These are phyloP conservation scores for Przewalskia tangutica DNA, from an alignment of 257 asterid species.

Conservation along the genomic window DNA sequence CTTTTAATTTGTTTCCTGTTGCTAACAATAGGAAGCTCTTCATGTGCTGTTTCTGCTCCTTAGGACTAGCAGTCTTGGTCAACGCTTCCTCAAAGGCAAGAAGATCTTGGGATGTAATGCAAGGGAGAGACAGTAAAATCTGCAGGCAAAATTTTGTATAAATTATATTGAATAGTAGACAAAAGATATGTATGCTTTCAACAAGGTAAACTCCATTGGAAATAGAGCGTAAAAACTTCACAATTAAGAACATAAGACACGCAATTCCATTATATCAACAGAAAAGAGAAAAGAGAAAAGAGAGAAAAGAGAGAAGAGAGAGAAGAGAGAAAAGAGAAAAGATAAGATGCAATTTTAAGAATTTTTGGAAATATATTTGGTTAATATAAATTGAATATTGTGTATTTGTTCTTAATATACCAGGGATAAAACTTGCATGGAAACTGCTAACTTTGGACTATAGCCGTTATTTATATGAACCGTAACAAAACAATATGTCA, in stretches of 20 bases:
- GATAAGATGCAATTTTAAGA: neutral
- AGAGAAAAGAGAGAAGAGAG: too few species aligned
- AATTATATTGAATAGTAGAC: neutral
- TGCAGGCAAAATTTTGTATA: conserved; percentile 20
- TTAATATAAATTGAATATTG: neutral
- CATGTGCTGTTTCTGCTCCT: conserved; percentile 91
- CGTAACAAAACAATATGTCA: neutral
- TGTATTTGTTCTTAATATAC: neutral
- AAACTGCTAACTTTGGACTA: neutral
- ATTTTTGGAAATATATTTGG: neutral
- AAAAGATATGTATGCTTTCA: neutral
- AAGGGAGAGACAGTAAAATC: conserved; percentile 86
- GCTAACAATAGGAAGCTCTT: conserved; percentile 68
- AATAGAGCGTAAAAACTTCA: neutral
- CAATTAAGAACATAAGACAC: neutral
- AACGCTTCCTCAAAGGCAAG: conserved; percentile 82
- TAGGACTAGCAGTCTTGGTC: conserved; percentile 71
- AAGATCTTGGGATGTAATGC: conserved; percentile 59
- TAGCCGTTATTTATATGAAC: neutral
- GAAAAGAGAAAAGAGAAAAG: neutral
- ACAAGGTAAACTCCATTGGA: neutral
- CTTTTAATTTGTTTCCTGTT: conserved; percentile 76
- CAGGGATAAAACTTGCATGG: neutral
- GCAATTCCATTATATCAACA: neutral
- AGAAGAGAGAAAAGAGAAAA: neutral